Base-by-base conservation (phyloP, 1,139 yeast genomes). In the Lodderomyces oxycetoniae region DNA sequence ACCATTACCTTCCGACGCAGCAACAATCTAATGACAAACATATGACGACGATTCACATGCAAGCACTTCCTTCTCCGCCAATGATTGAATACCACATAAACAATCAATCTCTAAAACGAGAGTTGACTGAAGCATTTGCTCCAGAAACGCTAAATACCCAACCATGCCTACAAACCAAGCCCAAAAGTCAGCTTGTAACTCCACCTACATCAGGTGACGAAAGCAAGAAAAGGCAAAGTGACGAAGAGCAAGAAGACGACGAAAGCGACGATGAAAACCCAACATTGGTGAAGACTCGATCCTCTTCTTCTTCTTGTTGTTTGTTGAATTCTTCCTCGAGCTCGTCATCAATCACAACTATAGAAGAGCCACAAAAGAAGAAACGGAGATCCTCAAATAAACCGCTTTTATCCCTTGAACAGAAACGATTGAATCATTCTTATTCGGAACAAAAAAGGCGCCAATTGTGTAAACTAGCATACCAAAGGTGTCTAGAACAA, bases 361-460 rank as follows among this genome's bases (percentile, higher is more conserved):
- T 15, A 13, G 20, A 17, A 3, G 13, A 30, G 17, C 22, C 28
- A 27, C 45, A 41, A 17, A 32, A 36, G 3, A 62, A 59, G 45
- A 53, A 62, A 32, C 55, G 54, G 41, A 55, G 64, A 41, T 52
- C 61, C 13, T 48, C 59, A 12, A 55, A 60, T 44, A 74, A 64
- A 57, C 79, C 67, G n/a, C 53, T 66, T 10, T 63, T 83, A 17
- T 57, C 82, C 0, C 71, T 75, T 34, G 82, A 79, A 46, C 87
- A 84, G 51, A 82, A 81, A 49, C 67, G 91, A 36, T 53, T 68
- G 36, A 81, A 82, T 49, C 95, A 86, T 53, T 77, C 84, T 5
- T 67, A 75, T 32, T 77, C 85, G 34, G 95, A 86, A 54, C 87
- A 85, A 56, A 74, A 76, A 48, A 70, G 95, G 37, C 67, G 95